These are phyloP conservation scores for Emericellopsis atlantica DNA, from an alignment of 2,329 filamentous ascomycete species.

Conservation along the genomic window DNA sequence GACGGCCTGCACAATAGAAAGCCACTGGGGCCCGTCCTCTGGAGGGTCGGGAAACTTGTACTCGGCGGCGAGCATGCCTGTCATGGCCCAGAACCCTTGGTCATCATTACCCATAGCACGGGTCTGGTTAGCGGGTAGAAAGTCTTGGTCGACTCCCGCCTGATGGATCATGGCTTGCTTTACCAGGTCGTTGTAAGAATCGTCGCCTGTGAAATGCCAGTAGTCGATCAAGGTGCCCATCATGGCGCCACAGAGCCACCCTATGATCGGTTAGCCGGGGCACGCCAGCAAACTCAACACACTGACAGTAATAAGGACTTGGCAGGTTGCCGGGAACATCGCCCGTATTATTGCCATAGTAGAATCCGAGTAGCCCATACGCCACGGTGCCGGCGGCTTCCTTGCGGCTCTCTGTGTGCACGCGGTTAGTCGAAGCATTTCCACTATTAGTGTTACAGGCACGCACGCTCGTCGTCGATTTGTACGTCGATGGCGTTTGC, in stretches of 20 bases:
- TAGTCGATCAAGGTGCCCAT: constrained; percentile 62
- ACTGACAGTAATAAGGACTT: constrained; percentile 51
- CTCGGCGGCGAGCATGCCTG: constrained; percentile 68
- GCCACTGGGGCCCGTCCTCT: constrained; percentile 51
- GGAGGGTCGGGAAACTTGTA: constrained; percentile 60
- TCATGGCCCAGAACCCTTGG: constrained; percentile 77
- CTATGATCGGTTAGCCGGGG: constrained; percentile 8
- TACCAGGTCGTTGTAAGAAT: constrained; percentile 47
- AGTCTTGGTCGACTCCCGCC: constrained; percentile 44
- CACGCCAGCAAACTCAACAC: constrained; percentile 2
- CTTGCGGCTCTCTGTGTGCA: constrained; percentile 32
- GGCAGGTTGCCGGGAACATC: constrained; percentile 46
- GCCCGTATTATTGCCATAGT: constrained; percentile 45
- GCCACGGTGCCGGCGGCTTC: constrained; percentile 34
- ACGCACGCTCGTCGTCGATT: constrained; percentile 17
- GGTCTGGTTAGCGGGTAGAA: constrained; percentile 56
- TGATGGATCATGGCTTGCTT: constrained; percentile 49
- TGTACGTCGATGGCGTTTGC: constrained; percentile 16
- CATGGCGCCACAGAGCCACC: constrained; percentile 64
- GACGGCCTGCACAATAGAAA: constrained; percentile 65
- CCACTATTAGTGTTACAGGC: neutral
- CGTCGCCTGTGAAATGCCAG: constrained; percentile 57
- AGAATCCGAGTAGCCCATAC: constrained; percentile 34
- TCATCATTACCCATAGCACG: constrained; percentile 57
- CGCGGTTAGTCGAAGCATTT: neutral